Evolutionary conservation across 2,329 filamentous ascomycete genomes (phyloP).

Genomic region (Trichoderma sp.): DNA sequence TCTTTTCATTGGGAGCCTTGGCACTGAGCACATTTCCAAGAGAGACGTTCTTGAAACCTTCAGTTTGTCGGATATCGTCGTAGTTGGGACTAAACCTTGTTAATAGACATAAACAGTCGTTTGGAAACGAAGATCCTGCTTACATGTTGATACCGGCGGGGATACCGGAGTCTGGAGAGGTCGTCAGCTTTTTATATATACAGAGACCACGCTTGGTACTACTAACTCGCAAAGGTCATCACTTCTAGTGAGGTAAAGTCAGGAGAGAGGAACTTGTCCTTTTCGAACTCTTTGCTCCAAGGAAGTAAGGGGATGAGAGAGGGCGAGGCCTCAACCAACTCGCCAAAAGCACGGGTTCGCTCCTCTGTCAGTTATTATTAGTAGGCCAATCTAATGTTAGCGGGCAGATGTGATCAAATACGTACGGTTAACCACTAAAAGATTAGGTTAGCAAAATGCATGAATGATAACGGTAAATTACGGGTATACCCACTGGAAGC

Average conservation of each 20-base stretch:
- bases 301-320: slow-evolving; percentile 85
- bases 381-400: not conserved
- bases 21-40: slow-evolving; percentile 91
- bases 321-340: slow-evolving; percentile 80
- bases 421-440: slow-evolving; percentile 68
- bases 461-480: not conserved
- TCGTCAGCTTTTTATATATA: slow-evolving; percentile 40
- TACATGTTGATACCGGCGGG: slow-evolving; percentile 69
- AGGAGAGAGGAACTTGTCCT: slow-evolving; percentile 91
- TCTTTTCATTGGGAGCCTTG: slow-evolving; percentile 87
- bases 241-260: slow-evolving; percentile 97
- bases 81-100: slow-evolving; percentile 59
- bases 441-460: slow-evolving; percentile 31
- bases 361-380: slow-evolving; percentile 56
- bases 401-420: not conserved
- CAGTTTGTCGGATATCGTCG: slow-evolving; percentile 76
- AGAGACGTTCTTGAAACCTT: slow-evolving; percentile 92
- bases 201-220: not conserved
- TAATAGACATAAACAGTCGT: slow-evolving; percentile 9
- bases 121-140: slow-evolving; percentile 24
- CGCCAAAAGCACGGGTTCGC: slow-evolving; percentile 83
- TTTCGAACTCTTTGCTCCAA: slow-evolving; percentile 88
- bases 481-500: slow-evolving; percentile 56
- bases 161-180: slow-evolving; percentile 58
- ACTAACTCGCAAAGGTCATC: slow-evolving; percentile 66